A percentile compares a stretch with the other conserved stretches of the same genome.
These are phyloP conservation scores for Suaeda aralocaspica DNA, from an alignment of 148 eudicot species.

Conservation along the genomic window DNA sequence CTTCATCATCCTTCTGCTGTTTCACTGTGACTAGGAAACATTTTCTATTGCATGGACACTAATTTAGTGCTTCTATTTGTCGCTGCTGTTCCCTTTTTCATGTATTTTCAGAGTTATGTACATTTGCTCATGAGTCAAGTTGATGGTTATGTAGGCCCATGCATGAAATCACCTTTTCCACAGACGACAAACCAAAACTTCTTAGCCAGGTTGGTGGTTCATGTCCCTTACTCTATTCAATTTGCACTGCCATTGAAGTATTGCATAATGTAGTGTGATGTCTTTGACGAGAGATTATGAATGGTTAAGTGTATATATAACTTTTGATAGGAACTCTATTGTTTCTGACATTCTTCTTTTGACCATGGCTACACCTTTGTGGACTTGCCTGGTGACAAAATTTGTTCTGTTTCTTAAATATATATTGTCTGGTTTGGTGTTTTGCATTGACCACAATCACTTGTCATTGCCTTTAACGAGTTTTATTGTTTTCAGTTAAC, in stretches of 20 bases:
- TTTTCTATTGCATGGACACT: neutral
- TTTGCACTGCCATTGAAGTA: neutral
- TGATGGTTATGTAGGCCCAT: constrained; percentile 58
- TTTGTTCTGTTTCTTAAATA: neutral
- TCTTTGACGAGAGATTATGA: too few relatives aligned
- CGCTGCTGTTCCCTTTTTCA: neutral
- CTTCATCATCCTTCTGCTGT: constrained; percentile 4
- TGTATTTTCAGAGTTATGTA: neutral
- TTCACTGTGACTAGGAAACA: neutral
- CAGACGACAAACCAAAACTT: constrained; percentile 85
- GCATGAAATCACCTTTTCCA: constrained; percentile 83
- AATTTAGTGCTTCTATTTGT: neutral
- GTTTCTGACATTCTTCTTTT: neutral
- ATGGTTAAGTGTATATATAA: too few relatives aligned
- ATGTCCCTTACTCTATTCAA: neutral
- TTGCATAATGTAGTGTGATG: too few relatives aligned
- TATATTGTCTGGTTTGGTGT: neutral
- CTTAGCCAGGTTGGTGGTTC: constrained; percentile 63
- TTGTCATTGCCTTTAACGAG: constrained; percentile 18
- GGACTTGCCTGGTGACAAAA: too few relatives aligned
- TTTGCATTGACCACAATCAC: neutral
- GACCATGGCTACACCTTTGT: neutral
- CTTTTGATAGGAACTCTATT: too few relatives aligned
- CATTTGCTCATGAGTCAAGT: constrained; percentile 17
- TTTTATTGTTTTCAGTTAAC: constrained; percentile 60